Evolutionary conservation across 352 stramenopile species (phyloP).

Genomic region (Phytophthora kernoviae): DNA sequence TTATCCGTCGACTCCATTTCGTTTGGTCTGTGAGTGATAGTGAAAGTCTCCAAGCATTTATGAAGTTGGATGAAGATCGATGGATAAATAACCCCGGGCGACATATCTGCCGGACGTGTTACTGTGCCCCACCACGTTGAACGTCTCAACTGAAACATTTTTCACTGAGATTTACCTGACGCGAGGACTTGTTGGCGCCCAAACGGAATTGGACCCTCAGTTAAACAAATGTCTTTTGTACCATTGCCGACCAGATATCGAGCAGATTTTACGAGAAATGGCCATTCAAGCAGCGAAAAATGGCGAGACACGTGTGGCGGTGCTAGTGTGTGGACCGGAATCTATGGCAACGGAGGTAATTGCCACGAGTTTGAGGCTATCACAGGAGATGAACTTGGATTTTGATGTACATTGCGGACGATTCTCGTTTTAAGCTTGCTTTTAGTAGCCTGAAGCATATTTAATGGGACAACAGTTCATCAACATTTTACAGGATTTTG

Average conservation of each 20-base stretch:
- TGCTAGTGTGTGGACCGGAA: slow-evolving; percentile 41
- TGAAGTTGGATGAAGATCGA: slow-evolving; percentile 2
- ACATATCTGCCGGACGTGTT: slow-evolving; percentile 24
- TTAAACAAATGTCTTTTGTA: slow-evolving; percentile 28
- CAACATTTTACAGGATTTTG: too few species aligned
- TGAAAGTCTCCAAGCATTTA: slow-evolving; percentile 35
- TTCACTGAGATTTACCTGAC: slow-evolving; percentile 45
- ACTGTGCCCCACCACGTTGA: slow-evolving; percentile 12
- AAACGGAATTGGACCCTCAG: slow-evolving; percentile 25
- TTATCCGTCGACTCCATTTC: slow-evolving; percentile 41
- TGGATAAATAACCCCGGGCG: slow-evolving; percentile 14
- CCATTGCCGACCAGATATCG: slow-evolving; percentile 28
- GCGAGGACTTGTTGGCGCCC: slow-evolving; percentile 18
- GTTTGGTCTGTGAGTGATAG: slow-evolving; percentile 47
- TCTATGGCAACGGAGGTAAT: slow-evolving; percentile 37
- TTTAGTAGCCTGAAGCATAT: background rate
- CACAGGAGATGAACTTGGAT: slow-evolving; percentile 27
- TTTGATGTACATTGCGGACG: slow-evolving; percentile 45
- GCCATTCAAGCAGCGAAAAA: slow-evolving; percentile 15
- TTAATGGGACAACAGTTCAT: too few species aligned
- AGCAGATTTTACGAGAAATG: slow-evolving; percentile 25
- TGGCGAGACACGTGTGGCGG: slow-evolving; percentile 26
- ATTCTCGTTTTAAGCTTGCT: slow-evolving; percentile 18
- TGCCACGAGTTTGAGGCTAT: slow-evolving; percentile 13
- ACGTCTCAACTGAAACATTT: slow-evolving; percentile 31